These are phyloP conservation scores for Paracoccidioides lutzii DNA, from an alignment of 2,329 filamentous ascomycete species.

Conservation along the genomic window DNA sequence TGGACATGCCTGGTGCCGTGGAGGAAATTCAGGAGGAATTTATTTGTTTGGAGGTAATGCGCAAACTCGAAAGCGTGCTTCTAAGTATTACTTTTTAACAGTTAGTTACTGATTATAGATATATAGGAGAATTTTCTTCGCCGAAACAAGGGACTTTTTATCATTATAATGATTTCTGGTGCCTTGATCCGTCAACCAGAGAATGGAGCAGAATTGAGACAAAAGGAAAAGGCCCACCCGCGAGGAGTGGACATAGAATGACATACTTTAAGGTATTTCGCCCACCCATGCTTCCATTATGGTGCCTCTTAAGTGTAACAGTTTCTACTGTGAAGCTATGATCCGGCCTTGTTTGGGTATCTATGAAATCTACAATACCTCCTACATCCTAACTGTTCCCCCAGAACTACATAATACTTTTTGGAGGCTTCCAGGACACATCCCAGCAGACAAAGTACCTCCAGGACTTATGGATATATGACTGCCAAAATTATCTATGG, in stretches of 20 bases:
- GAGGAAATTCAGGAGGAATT: constrained; percentile 69
- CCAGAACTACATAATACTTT: constrained; percentile 78
- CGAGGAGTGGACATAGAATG: constrained; percentile 87
- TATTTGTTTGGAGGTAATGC: constrained; percentile 69
- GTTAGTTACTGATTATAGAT: not conserved
- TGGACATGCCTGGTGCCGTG: constrained; percentile 89
- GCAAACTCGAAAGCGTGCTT: not conserved
- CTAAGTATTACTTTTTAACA: not conserved
- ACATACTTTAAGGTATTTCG: constrained; percentile 66
- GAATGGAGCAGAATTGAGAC: constrained; percentile 87
- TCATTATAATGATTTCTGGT: constrained; percentile 98
- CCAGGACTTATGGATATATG: constrained; percentile 89
- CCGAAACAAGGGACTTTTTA: constrained; percentile 98
- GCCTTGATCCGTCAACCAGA: constrained; percentile 65
- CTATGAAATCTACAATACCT: not conserved
- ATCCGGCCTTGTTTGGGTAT: not conserved
- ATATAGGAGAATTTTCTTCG: constrained; percentile 69
- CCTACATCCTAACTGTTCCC: not conserved
- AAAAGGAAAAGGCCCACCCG: constrained; percentile 60
- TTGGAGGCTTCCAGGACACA: constrained; percentile 95
- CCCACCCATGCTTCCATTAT: not conserved
- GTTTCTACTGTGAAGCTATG: not conserved
- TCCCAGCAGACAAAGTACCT: constrained; percentile 90
- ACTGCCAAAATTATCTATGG: constrained; percentile 79
- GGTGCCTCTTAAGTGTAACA: not conserved